Percentiles rank a stretch among this genome's conserved stretches.
Conservation (phyloP, 1,284 basidiomycete species). For the Exobasidium cylindrosporum region DNA sequence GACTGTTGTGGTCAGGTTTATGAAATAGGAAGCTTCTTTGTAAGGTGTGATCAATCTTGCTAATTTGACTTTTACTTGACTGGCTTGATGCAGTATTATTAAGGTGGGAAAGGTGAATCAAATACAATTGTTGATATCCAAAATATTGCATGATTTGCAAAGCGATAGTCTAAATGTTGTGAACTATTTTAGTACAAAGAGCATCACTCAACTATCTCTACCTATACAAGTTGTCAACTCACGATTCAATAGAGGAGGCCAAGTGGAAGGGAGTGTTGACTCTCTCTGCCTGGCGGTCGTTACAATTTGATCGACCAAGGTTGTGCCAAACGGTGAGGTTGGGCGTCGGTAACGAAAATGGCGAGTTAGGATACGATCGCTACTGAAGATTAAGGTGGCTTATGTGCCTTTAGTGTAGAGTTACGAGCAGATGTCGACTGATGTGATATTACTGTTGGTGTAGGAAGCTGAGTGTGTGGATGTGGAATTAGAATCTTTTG, state of each 20-base stretch:
- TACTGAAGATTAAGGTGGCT: no score
- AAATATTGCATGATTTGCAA: not conserved
- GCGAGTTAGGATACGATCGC: no score
- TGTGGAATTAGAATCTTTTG: not conserved
- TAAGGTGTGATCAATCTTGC: not conserved
- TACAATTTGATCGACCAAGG: not conserved
- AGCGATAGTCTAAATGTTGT: no score
- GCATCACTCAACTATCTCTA: no score
- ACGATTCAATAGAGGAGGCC: not conserved
- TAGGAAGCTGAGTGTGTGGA: no score
- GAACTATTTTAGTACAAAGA: not conserved
- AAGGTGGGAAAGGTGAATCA: no score
- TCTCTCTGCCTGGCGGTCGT: not conserved
- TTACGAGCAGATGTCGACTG: no score
- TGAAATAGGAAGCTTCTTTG: not conserved
- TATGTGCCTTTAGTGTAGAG: no score
- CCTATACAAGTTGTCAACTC: not conserved
- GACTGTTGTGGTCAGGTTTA: not conserved
- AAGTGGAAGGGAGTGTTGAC: not conserved
- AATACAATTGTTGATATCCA: not conserved
- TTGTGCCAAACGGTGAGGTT: not conserved
- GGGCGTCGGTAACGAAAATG: no score
- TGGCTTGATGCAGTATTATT: no score
- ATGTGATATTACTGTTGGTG: no score
- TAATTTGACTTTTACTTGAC: no score